phyloP scores from a whole-genome alignment of 257 asterid species.

The Pogostemon cablin region DNA sequence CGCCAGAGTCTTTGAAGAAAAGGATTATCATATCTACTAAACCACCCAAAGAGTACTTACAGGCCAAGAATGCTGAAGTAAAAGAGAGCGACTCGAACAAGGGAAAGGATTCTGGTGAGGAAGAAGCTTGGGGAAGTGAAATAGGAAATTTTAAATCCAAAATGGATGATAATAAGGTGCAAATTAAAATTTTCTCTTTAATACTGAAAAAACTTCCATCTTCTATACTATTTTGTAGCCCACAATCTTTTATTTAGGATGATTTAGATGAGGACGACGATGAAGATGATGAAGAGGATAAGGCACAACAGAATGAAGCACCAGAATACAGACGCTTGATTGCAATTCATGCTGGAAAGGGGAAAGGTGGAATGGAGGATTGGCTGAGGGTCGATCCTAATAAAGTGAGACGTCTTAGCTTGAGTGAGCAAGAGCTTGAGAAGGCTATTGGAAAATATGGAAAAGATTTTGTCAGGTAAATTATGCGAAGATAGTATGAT shows the following conservation, averaged over 20 bases:
- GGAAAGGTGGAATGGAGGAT: slow-evolving; percentile 73
- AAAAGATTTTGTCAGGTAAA: slow-evolving; percentile 72
- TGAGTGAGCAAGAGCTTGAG: slow-evolving; percentile 91
- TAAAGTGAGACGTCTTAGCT: slow-evolving; percentile 90
- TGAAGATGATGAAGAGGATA: slow-evolving; percentile 50
- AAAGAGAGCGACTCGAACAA: slow-evolving; percentile 42
- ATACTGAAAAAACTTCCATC: slow-evolving; percentile 5
- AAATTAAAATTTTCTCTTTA: slow-evolving; percentile 25
- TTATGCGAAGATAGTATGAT: slow-evolving; percentile 15
- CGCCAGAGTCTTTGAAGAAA: slow-evolving; percentile 60
- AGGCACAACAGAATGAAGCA: slow-evolving; percentile 41
- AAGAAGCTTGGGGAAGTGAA: slow-evolving; percentile 63
- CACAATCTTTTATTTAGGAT: slow-evolving; percentile 37
- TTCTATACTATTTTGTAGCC: slow-evolving; percentile 16
- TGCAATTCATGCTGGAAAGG: slow-evolving; percentile 91
- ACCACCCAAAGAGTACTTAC: slow-evolving; percentile 68
- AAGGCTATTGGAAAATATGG: slow-evolving; percentile 69
- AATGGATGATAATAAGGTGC: slow-evolving; percentile 42
- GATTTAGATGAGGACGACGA: slow-evolving; percentile 44
- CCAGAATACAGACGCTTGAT: slow-evolving; percentile 71
- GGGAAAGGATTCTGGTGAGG: slow-evolving; percentile 36
- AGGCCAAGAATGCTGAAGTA: slow-evolving; percentile 47
- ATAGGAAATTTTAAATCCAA: slow-evolving; percentile 37
- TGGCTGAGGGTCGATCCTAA: slow-evolving; percentile 68
- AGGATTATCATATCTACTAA: slow-evolving; percentile 64